Conservation (phyloP, 306 rosid species). For the Lotus japonicus region DNA sequence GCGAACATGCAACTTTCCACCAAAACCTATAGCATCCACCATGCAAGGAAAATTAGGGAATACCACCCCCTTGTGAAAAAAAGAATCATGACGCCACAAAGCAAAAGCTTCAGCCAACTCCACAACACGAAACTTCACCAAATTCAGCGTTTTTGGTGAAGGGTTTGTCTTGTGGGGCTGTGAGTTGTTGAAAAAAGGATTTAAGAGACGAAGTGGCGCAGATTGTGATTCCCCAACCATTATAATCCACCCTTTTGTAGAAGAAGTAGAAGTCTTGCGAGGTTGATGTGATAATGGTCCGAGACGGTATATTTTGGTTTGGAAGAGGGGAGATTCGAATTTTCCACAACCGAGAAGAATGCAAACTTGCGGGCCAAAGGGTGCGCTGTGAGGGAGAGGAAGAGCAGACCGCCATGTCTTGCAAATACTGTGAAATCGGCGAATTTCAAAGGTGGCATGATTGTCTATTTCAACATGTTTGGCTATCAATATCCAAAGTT, state of each 20-base stretch:
- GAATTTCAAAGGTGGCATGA: neutral
- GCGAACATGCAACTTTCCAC: neutral
- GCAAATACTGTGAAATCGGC: neutral
- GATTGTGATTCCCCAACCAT: neutral
- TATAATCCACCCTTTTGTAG: conserved; percentile 25
- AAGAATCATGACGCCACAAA: neutral
- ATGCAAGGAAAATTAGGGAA: neutral
- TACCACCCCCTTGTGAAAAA: no score
- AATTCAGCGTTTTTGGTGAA: neutral
- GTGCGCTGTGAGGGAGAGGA: no score
- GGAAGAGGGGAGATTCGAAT: no score
- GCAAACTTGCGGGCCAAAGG: no score
- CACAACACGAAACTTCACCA: conserved; percentile 3
- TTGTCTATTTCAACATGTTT: neutral
- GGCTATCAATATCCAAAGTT: neutral
- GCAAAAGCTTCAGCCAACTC: neutral
- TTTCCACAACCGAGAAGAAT: no score
- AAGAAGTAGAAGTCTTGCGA: no score
- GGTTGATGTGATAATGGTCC: neutral
- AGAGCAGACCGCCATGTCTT: neutral
- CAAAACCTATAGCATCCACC: neutral
- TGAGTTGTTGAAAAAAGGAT: conserved; percentile 27
- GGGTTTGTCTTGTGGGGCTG: neutral
- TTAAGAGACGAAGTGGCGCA: neutral
- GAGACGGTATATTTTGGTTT: conserved; percentile 7